A percentile compares a stretch with the other conserved stretches of the same genome.
Conservation (phyloP, 2,329 filamentous ascomycete species). For the Apiospora pterosperma region DNA sequence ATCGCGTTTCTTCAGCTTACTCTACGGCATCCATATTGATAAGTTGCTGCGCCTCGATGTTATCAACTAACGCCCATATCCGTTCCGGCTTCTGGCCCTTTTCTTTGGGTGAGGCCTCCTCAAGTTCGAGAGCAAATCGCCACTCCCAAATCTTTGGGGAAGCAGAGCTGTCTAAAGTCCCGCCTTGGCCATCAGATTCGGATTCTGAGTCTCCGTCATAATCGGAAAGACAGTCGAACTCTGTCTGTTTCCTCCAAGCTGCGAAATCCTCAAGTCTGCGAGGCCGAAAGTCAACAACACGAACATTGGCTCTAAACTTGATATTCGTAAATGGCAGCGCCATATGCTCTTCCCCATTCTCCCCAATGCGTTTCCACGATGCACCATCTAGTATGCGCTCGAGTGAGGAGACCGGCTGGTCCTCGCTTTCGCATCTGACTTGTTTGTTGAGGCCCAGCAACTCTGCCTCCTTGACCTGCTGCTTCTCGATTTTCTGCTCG, state of each 20-base stretch:
- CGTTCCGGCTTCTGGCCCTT: conserved; percentile 29
- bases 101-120: conserved; percentile 54
- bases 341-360: conserved; percentile 32
- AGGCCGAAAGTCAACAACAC: conserved; percentile 82
- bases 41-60: conserved; percentile 47
- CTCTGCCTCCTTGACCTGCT: not conserved
- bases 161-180: conserved; percentile 20
- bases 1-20: conserved; percentile 15
- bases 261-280: conserved; percentile 69
- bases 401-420: conserved; percentile 32
- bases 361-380: conserved; percentile 39
- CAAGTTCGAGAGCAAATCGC: conserved; percentile 76
- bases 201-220: conserved; percentile 29
- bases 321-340: conserved; percentile 71
- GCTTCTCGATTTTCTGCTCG: conserved; percentile 7
- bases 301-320: conserved; percentile 66
- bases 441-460: conserved; percentile 17
- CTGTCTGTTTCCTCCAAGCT: conserved; percentile 37
- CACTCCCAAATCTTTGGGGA: conserved; percentile 66
- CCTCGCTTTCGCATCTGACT: conserved; percentile 44
- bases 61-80: conserved; percentile 69
- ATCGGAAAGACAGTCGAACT: conserved; percentile 50
- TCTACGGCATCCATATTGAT: conserved; percentile 45
- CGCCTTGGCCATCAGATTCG: conserved; percentile 24
- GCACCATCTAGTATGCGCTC: conserved; percentile 36